phyloP scores from a whole-genome alignment of 805 yeast species.

The Hanseniaspora hatyaiensis region DNA sequence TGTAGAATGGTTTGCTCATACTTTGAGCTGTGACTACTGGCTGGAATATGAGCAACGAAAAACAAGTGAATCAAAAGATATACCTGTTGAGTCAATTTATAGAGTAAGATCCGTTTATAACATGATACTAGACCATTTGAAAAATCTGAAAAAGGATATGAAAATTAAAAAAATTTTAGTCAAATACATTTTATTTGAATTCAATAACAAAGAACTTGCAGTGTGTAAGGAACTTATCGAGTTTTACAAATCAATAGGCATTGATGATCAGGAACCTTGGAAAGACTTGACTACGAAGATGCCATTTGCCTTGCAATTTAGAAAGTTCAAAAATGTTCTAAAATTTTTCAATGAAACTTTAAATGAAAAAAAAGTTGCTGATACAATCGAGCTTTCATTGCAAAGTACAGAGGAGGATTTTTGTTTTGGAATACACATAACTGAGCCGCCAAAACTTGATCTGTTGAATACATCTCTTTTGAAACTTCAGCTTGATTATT shows the following conservation, averaged over 20 bases:
- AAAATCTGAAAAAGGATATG: not conserved
- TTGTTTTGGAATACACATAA: no score
- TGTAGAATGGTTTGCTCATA: slow-evolving; percentile 9
- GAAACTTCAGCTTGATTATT: no score
- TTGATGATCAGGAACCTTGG: not conserved
- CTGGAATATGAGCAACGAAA: not conserved
- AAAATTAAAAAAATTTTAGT: not conserved
- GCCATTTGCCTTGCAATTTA: not conserved
- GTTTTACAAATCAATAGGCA: not conserved
- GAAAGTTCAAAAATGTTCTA: no score
- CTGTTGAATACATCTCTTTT: no score
- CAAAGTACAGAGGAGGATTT: no score
- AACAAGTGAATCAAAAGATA: not conserved
- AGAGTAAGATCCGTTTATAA: slow-evolving; percentile 1
- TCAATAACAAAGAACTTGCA: not conserved
- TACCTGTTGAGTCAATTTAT: not conserved
- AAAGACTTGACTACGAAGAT: not conserved
- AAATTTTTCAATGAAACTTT: not conserved
- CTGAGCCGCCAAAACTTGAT: no score
- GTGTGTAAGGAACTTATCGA: not conserved
- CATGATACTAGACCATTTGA: not conserved
- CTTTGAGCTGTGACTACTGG: slow-evolving; percentile 4
- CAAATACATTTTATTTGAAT: slow-evolving; percentile 4
- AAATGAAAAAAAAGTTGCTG: no score
- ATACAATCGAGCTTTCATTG: no score